Percentiles rank a stretch among this genome's conserved stretches.
Conservation (phyloP, 495 filamentous ascomycete genomes). For the Xeromyces bisporus region DNA sequence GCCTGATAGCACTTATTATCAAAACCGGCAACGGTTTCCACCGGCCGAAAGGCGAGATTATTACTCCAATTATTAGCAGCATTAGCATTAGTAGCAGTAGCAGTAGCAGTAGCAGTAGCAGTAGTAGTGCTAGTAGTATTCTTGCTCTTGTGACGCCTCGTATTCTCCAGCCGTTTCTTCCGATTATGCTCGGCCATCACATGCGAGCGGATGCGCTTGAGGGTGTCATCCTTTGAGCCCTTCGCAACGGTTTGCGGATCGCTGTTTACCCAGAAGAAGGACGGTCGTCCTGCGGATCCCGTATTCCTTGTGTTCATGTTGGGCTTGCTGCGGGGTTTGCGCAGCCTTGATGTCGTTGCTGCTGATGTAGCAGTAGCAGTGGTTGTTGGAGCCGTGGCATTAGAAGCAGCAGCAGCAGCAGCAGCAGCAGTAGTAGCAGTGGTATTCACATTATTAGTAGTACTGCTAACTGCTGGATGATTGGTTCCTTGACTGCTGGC, state of each 20-base stretch:
- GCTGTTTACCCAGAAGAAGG: constrained; percentile 31
- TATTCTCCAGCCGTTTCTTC: constrained; percentile 30
- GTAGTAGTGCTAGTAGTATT: constrained; percentile 27
- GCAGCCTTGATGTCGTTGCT: constrained; percentile 16
- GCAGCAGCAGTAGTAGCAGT: not conserved
- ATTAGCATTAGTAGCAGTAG: too few species aligned
- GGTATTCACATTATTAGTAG: too few species aligned
- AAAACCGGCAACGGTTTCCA: constrained; percentile 10
- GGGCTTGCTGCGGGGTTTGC: constrained; percentile 21
- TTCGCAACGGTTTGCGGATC: constrained; percentile 23
- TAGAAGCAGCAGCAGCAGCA: not conserved
- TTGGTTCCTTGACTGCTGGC: not conserved
- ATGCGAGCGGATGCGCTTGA: constrained; percentile 34
- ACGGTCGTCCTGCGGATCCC: constrained; percentile 18
- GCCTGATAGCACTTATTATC: too few species aligned
- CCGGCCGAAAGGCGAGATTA: constrained; percentile 25
- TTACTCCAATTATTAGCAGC: too few species aligned
- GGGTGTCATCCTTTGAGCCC: constrained; percentile 26
- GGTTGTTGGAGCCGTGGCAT: not conserved
- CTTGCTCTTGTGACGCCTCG: constrained; percentile 28
- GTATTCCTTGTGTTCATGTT: constrained; percentile 11
- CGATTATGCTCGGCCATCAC: constrained; percentile 36
- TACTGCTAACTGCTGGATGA: too few species aligned
- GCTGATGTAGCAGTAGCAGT: not conserved
- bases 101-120: too few species aligned